Evolutionary conservation across 352 stramenopile species (phyloP), one percentile per base, ranked within the genome.

Genomic region (Phytophthora pseudosyringae): DNA sequence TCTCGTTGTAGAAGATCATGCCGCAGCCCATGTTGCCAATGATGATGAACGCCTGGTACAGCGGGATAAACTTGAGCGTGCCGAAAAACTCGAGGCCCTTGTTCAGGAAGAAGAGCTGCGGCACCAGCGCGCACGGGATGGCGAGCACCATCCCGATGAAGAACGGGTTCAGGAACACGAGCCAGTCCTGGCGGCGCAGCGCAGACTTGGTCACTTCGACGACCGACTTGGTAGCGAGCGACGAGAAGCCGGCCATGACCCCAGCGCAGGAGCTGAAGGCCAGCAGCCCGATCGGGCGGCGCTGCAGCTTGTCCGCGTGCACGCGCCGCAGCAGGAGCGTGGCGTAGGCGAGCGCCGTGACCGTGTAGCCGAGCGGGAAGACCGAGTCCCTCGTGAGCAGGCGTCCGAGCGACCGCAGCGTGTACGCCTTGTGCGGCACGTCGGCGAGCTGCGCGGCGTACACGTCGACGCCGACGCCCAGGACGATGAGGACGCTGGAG

Each of bases 41-140:
- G 62, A 93, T 93, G 59, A 93, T 91, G 71, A 93, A 93, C 15
- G 83, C 83, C 55, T 93, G 83, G 67, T 93, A 93, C 29, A 93
- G 57, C 60, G 83, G 83, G 58, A 93, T 89, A 54, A 91, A 93
- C 62, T 91, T 88, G 52, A 93, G 78, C 41, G 83, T 93, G 13
- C 83, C 83, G 41, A 91, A 91, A 59, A 81, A 86, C 68, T 89
- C 83, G 49, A 93, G 77, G 0, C 84, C 84, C 29, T 89, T 88
- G 73, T 93, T 93, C 8, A 93, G 63, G 56, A 93, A 89, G 59
- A 88, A 93, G 6, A 93, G 64, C 63, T 93, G 84, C 44, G 82
- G 79, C 6, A 90, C 68, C 5, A 93, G 53, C 18, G 80, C 81
- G 16, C 65, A 79, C 12, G 84, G 84, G 40, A 93, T 85, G 12